These are phyloP conservation scores for Microcos paniculata DNA, from an alignment of 345 rosid genomes.

Conservation along the genomic window DNA sequence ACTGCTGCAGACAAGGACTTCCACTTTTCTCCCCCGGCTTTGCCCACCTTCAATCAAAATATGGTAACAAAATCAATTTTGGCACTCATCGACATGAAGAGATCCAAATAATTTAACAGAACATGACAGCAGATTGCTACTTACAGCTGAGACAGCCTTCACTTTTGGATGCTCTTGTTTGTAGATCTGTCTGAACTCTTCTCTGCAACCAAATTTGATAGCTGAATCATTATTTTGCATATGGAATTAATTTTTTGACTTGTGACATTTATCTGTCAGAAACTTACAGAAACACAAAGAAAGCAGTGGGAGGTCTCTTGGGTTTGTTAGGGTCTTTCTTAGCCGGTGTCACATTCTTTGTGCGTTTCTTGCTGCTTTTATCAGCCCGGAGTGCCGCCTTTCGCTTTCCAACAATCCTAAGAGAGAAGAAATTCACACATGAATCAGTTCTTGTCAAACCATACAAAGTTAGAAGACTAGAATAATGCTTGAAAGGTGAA, in stretches of 20 bases:
- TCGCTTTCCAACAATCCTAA: conserved; percentile 56
- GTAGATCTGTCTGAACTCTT: conserved; percentile 49
- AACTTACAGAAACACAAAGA: conserved; percentile 70
- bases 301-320: conserved; percentile 76
- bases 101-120: not conserved
- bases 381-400: conserved; percentile 45
- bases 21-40: conserved; percentile 82
- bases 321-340: conserved; percentile 75
- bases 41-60: conserved; percentile 47
- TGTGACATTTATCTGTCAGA: not conserved
- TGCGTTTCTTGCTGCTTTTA: conserved; percentile 32
- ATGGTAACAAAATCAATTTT: conserved; percentile 12
- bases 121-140: not conserved
- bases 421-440: conserved; percentile 12
- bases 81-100: not conserved
- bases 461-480: not conserved
- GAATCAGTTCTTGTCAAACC: not conserved
- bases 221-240: not conserved
- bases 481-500: not conserved
- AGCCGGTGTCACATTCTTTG: conserved; percentile 37
- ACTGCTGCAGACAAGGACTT: conserved; percentile 70
- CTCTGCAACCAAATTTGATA: conserved; percentile 29
- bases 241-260: not conserved
- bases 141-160: conserved; percentile 54
- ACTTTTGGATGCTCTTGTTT: conserved; percentile 50